Base-by-base conservation (phyloP, 129 eudicot species). In the Mikania micrantha region DNA sequence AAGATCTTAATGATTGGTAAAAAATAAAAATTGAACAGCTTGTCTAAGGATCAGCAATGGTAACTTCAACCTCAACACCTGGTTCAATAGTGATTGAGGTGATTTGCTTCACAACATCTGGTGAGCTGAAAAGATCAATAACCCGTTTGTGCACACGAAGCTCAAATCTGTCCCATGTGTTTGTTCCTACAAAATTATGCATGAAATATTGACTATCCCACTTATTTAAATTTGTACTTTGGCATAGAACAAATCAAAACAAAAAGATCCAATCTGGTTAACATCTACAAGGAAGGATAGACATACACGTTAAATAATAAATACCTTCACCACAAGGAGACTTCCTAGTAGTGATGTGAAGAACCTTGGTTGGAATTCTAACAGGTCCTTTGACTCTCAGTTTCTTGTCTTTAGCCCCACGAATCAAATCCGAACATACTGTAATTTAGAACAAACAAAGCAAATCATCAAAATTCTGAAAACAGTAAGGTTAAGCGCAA, bases 81-180 rank as follows among this genome's bases (percentile, higher is more conserved):
- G 96, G 96, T 72, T 88, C 96, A 44, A 88, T 85, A n/a, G 90
- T 83, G 69, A 88, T 88, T 0, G 96, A 88, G 42, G 96, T 88
- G 71, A 88, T 88, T 67, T 85, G 90, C 87, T 88, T 88, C 12
- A 89, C 96, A 39, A 83, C 96, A 7, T 86, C 96, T 1, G 96
- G 96, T 22, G 90, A 83, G 77, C 95, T 86, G 85, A 90, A 90
- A 13, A 90, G 96, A 67, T 90, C 96, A 64, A 90, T 90, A 47
- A 90, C 91, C 4, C 96, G 79, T 74, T 90, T 90, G 88, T 90
- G 96, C 4, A 90, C 84, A 15, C 96, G 85, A 22, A 90, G 86
- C 81, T 90, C 96, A 73, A 89, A 89, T 66, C 96, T 83, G 63
- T 88, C 96, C 81, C 81, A 88, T 62, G 96, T 88, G 74, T 88